Percentiles rank a stretch among this genome's conserved stretches.
phyloP scores from a whole-genome alignment of 257 asterid genomes.

The Primulina eburnea region DNA sequence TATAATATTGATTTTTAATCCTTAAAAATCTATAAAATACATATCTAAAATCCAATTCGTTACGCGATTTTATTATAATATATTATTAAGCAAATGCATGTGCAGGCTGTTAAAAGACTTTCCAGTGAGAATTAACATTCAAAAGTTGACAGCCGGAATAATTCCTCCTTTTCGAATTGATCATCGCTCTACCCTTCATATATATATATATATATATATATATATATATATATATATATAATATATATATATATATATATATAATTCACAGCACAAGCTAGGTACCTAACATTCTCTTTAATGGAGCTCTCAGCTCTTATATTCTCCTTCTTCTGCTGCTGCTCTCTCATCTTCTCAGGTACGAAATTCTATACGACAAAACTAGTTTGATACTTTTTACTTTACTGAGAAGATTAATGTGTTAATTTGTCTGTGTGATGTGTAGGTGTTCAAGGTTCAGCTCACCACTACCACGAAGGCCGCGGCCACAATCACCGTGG shows the following conservation, averaged over 20 bases:
- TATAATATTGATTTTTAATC: no score
- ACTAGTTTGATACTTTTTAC: background rate
- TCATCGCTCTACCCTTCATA: no score
- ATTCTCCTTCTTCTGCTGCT: constrained; percentile 29
- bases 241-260: no score
- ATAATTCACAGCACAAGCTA: background rate
- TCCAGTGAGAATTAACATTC: background rate
- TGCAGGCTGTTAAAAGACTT: background rate
- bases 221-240: no score
- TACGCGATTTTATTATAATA: background rate
- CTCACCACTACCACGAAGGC: constrained; percentile 20
- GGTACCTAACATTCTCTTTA: constrained; percentile 4
- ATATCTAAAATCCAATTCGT: background rate
- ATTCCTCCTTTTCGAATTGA: background rate
- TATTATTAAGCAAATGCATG: background rate
- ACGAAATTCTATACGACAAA: background rate
- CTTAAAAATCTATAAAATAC: no score
- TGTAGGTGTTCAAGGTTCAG: constrained; percentile 24
- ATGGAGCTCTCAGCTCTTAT: constrained; percentile 43
- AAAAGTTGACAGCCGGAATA: background rate
- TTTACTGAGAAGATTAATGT: background rate
- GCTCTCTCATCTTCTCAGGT: constrained; percentile 47
- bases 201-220: no score
- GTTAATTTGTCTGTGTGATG: constrained; percentile 26
- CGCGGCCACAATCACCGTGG: constrained; percentile 18